Evolutionary conservation across 1,284 basidiomycete species (phyloP).

Genomic region (Heterobasidion parviporum): DNA sequence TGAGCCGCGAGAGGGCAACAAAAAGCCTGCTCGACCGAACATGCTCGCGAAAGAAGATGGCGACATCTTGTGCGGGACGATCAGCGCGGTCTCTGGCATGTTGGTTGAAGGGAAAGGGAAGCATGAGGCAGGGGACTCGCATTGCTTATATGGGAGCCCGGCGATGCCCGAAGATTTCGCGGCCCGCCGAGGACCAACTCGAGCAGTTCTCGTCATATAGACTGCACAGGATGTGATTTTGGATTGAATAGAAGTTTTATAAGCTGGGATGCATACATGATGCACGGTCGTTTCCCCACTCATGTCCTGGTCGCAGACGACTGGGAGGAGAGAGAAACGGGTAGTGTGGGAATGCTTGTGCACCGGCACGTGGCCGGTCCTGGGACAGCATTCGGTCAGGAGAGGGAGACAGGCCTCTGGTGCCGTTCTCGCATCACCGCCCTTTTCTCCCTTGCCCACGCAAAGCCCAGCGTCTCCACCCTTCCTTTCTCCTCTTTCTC

Average conservation of each 20-base stretch:
- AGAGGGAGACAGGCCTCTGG: background rate
- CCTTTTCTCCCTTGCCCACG: background rate
- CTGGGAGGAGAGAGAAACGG: background rate
- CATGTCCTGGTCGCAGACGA: too few species aligned
- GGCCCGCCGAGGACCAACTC: too few species aligned
- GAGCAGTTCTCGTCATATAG: too few species aligned
- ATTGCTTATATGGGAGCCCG: background rate
- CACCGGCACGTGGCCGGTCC: background rate
- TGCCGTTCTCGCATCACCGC: background rate
- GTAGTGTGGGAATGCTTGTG: background rate
- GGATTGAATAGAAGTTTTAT: too few species aligned
- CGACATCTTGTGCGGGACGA: background rate
- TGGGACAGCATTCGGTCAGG: background rate
- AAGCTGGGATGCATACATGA: too few species aligned
- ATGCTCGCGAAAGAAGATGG: background rate
- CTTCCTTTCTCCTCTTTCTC: background rate
- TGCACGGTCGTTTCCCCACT: too few species aligned
- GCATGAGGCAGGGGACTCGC: background rate
- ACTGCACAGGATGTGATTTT: too few species aligned
- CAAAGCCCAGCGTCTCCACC: background rate
- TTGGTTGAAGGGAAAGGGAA: background rate
- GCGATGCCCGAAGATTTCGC: too few species aligned
- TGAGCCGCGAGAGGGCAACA: background rate
- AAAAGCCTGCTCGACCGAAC: background rate
- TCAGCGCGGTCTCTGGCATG: background rate